Base-by-base conservation (phyloP, 805 yeast species). In the Candida silvicultrix region DNA sequence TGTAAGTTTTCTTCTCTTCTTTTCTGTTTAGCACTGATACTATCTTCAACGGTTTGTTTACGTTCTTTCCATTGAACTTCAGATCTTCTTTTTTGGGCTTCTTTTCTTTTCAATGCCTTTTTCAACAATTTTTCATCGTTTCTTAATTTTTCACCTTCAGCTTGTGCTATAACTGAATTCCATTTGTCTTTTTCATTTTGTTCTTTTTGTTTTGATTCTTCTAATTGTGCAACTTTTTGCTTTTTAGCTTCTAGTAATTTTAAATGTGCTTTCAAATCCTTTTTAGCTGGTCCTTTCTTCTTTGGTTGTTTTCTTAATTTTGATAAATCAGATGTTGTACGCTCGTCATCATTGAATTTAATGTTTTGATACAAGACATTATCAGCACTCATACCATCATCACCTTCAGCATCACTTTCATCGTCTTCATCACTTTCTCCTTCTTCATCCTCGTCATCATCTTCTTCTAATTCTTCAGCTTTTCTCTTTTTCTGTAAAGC, bases 21-120 rank as follows among this genome's bases (percentile, higher is more conserved):
- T 70, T 89, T 87, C 51, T 78, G 81, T 58, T 85, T 84, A 16
- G 83, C 86, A 41, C 81, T 75, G 44, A 85, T 82, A 35, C 83
- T 81, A 55, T 83, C 86, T 48, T 79, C 78, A 14, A 94, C 96
- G 34, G 75, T 75, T 56, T 83, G 85, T 62, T 86, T 83, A 54
- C 99, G 79, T 43, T 92, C 97, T 53, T 70, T 77, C 99, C 99
- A 94, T 65, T 92, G 96, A 43, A 80, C 70, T 58, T 89, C 96
- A 47, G 95, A 84, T 70, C 83, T 87, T 59, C 86, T 77, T 72
- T 94, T 94, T 60, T 77, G 75, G 50, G 85, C 80, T 56, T 88
- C 92, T 62, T 89, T 87, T 56, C 85, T 77, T 69, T 85, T 89
- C 50, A 92, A 66, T 2, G 97, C 87, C 64, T 88, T 92, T 58